Evolutionary conservation across 768 basidiomycete species (phyloP).

Genomic region (Stropharia rugosoannulata): DNA sequence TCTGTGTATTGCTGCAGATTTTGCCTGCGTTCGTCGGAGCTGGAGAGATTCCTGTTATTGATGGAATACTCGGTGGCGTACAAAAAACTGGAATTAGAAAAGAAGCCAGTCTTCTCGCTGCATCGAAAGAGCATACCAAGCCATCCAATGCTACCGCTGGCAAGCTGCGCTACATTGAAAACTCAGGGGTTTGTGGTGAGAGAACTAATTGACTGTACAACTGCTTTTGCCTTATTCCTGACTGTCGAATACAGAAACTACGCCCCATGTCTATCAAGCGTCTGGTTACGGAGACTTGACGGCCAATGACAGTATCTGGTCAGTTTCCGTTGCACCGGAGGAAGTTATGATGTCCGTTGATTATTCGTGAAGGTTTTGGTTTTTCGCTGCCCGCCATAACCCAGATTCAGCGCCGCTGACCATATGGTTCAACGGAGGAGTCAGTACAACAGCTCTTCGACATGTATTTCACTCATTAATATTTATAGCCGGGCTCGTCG

Average conservation of each 20-base stretch:
- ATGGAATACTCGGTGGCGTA: conserved; percentile 52
- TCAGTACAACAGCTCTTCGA: conserved; percentile 23
- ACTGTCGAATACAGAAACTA: conserved; percentile 43
- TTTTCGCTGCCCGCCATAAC: conserved; percentile 63
- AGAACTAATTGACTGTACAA: not conserved
- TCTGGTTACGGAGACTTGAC: conserved; percentile 66
- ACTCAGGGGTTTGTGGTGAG: conserved; percentile 60
- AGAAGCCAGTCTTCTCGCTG: conserved; percentile 1
- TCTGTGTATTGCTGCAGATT: not conserved
- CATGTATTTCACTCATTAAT: not conserved
- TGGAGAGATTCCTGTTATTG: conserved; percentile 45
- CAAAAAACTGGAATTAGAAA: conserved; percentile 13
- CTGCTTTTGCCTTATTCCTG: not conserved
- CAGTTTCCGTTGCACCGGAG: not conserved
- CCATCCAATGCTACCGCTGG: conserved; percentile 36
- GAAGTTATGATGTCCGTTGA: not conserved
- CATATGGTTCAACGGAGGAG: conserved; percentile 68
- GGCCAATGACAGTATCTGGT: conserved; percentile 57
- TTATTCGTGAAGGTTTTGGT: conserved; percentile 55
- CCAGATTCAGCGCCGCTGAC: conserved; percentile 58
- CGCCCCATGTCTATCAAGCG: conserved; percentile 57
- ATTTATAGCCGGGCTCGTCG: conserved; percentile 49
- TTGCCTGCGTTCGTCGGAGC: not conserved
- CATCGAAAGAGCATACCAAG: conserved; percentile 7
- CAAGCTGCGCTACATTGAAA: conserved; percentile 54